phyloP scores from a whole-genome alignment of 768 basidiomycete genomes.

The Peribolospora kevripleyi region DNA sequence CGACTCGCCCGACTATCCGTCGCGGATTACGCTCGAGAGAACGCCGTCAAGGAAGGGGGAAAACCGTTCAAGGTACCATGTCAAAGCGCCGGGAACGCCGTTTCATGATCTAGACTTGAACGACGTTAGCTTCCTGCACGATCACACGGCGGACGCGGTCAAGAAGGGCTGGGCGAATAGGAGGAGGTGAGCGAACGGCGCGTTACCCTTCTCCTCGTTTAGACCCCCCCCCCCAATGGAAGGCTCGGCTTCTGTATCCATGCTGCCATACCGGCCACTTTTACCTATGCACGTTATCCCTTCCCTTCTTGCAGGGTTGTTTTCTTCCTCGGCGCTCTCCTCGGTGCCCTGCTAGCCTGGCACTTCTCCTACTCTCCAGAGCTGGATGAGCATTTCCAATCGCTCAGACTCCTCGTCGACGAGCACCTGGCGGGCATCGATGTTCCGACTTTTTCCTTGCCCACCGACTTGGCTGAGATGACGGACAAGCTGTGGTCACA shows the following conservation, averaged over 20 bases:
- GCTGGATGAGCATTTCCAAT: neutral
- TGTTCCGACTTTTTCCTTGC: neutral
- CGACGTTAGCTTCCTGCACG: neutral
- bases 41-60: too few species aligned
- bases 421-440: neutral
- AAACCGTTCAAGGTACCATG: too few species aligned
- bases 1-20: too few species aligned
- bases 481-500: conserved; percentile 1
- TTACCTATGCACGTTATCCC: too few species aligned
- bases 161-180: conserved; percentile 5
- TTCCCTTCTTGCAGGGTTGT: neutral
- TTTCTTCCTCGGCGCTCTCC: neutral
- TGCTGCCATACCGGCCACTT: neutral
- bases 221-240: neutral
- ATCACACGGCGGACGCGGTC: conserved; percentile 1
- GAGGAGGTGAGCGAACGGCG: neutral
- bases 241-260: conserved; percentile 4
- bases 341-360: conserved; percentile 5
- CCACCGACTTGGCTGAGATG: conserved; percentile 5
- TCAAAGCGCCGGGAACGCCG: conserved; percentile 1
- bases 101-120: conserved; percentile 10
- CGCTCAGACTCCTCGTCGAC: neutral
- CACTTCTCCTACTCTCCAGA: neutral
- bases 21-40: too few species aligned
- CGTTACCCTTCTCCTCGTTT: neutral